Evolutionary conservation across 129 eudicot species (phyloP).

Genomic region (Lactuca saligna): DNA sequence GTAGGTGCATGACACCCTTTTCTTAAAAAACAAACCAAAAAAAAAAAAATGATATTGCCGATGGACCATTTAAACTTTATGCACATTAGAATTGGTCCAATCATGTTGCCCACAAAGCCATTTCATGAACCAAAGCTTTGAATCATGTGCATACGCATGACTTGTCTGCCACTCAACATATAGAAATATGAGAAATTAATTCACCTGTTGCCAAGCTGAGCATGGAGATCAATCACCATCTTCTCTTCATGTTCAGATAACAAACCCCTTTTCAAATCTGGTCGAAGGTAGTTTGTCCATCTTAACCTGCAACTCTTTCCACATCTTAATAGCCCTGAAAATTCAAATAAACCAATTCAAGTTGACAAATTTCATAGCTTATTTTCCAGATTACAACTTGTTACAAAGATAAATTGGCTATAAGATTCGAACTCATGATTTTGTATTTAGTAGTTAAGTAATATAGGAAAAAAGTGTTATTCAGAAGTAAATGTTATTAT

Average conservation of each 20-base stretch:
- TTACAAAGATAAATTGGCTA: background rate
- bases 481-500: background rate
- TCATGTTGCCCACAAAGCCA: slow-evolving; percentile 25
- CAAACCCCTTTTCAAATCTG: slow-evolving; percentile 71
- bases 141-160: slow-evolving; percentile 28
- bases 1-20: slow-evolving; percentile 21
- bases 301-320: slow-evolving; percentile 87
- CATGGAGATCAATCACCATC: slow-evolving; percentile 74
- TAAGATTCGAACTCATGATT: background rate
- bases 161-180: slow-evolving; percentile 34
- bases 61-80: slow-evolving; percentile 33
- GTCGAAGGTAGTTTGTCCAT: slow-evolving; percentile 86
- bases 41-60: slow-evolving; percentile 21
- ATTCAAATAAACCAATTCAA: background rate
- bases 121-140: slow-evolving; percentile 10
- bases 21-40: background rate
- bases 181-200: slow-evolving; percentile 10
- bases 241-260: slow-evolving; percentile 74
- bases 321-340: slow-evolving; percentile 80
- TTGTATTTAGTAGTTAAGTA: too few relatives aligned
- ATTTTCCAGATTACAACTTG: background rate
- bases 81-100: slow-evolving; percentile 31
- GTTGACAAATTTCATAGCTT: background rate
- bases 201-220: slow-evolving; percentile 87
- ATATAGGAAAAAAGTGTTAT: background rate